Evolutionary conservation across 352 stramenopile species (phyloP).

Genomic region (Pythium phragmitis): DNA sequence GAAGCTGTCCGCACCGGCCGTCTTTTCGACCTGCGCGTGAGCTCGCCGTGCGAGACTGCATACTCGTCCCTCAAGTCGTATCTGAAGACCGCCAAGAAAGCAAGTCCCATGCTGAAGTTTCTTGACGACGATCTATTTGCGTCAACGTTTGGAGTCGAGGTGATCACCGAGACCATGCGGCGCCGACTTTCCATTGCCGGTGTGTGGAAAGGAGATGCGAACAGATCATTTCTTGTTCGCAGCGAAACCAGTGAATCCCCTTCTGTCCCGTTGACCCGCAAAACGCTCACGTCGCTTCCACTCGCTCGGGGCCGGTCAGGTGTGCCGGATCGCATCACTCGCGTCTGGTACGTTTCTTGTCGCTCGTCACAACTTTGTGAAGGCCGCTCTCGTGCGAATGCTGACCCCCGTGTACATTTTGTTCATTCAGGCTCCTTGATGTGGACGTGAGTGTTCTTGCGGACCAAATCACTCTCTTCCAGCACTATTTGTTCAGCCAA

Average conservation of each 20-base stretch:
- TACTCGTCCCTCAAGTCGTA: constrained; percentile 74
- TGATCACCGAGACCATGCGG: constrained; percentile 75
- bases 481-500: constrained; percentile 88
- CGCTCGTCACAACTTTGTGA: background rate
- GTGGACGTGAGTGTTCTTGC: constrained; percentile 76
- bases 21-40: constrained; percentile 58
- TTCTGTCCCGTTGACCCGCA: constrained; percentile 27
- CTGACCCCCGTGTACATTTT: background rate
- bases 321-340: constrained; percentile 28
- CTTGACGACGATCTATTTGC: constrained; percentile 75
- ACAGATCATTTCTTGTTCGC: constrained; percentile 63
- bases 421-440: constrained; percentile 56
- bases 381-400: background rate
- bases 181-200: constrained; percentile 71
- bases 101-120: constrained; percentile 58
- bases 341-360: constrained; percentile 51
- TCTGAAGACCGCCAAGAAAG: constrained; percentile 63
- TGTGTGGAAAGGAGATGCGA: constrained; percentile 61
- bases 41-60: constrained; percentile 65
- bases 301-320: constrained; percentile 16
- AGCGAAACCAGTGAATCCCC: constrained; percentile 38
- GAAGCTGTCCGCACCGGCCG: constrained; percentile 61
- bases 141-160: constrained; percentile 65
- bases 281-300: constrained; percentile 23
- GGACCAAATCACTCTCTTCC: constrained; percentile 83